A percentile compares a stretch with the other conserved stretches of the same genome.
These are phyloP conservation scores for Naganishia vishniacii DNA, from an alignment of 768 basidiomycete genomes.

Conservation along the genomic window DNA sequence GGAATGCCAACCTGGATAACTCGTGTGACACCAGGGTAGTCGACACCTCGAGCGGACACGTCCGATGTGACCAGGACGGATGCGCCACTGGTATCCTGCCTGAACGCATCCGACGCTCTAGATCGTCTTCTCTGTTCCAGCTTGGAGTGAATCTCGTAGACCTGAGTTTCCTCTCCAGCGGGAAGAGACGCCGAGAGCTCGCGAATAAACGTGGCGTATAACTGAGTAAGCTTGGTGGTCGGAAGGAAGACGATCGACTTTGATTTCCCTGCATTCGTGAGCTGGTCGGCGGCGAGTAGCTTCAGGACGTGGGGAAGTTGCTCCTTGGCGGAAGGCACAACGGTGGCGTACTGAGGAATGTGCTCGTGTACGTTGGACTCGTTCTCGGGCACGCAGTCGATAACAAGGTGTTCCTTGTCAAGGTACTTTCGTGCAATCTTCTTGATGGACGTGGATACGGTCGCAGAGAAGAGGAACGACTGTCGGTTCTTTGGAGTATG, in stretches of 20 bases:
- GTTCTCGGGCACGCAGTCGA: constrained; percentile 65
- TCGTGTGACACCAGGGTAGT: constrained; percentile 81
- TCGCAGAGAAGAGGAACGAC: constrained; percentile 87
- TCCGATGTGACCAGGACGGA: constrained; percentile 76
- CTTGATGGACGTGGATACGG: constrained; percentile 66
- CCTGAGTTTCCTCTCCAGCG: constrained; percentile 55
- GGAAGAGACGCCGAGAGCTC: constrained; percentile 53
- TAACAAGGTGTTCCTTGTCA: constrained; percentile 60
- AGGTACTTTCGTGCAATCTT: constrained; percentile 64
- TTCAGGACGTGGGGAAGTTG: constrained; percentile 74
- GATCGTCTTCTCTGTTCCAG: constrained; percentile 60
- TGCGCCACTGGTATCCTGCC: constrained; percentile 54
- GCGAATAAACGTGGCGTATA: constrained; percentile 63
- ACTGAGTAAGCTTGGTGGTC: constrained; percentile 76
- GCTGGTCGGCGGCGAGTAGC: constrained; percentile 81
- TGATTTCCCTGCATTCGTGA: constrained; percentile 60
- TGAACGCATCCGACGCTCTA: constrained; percentile 59
- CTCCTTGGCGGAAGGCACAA: constrained; percentile 60
- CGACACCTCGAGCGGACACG: constrained; percentile 79
- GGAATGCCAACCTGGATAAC: constrained; percentile 89
- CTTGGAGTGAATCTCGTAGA: constrained; percentile 82
- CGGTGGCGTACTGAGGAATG: constrained; percentile 78
- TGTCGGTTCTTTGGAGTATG: constrained; percentile 70
- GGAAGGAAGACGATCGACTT: constrained; percentile 79
- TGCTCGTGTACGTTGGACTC: constrained; percentile 60